A percentile compares a stretch with the other conserved stretches of the same genome.
Evolutionary conservation across 345 rosid genomes (phyloP).

Genomic region (Eucalyptus regnans): DNA sequence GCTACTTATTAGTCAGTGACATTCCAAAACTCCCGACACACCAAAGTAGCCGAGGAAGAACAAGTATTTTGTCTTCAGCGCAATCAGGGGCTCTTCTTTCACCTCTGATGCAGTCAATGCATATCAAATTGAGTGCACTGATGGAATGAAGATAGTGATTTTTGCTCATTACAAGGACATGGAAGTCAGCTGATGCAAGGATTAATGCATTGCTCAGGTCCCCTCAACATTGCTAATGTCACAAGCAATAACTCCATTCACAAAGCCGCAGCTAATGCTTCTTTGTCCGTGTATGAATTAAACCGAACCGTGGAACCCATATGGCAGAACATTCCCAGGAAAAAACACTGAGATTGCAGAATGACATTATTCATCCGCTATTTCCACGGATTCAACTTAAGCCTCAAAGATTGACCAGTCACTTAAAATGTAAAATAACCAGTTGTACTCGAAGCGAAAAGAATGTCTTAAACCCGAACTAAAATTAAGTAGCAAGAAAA

Average conservation of each 20-base stretch:
- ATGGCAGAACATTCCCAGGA: background rate
- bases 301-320: background rate
- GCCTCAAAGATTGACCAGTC: background rate
- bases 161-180: background rate
- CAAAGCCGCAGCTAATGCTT: background rate
- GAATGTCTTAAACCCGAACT: background rate
- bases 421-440: background rate
- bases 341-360: background rate
- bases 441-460: background rate
- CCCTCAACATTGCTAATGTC: background rate
- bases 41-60: background rate
- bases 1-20: background rate
- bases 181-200: background rate
- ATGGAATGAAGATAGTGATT: background rate
- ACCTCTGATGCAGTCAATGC: background rate
- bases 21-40: background rate
- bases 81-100: background rate
- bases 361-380: background rate
- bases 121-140: background rate
- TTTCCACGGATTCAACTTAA: background rate
- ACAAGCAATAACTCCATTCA: background rate
- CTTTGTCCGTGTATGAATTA: background rate
- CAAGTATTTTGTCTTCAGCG: background rate
- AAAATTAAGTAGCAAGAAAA: background rate
- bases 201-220: background rate